Evolutionary conservation across 768 basidiomycete species (phyloP), one percentile per base, ranked within the genome.

Genomic region (Serpula lacrymans): DNA sequence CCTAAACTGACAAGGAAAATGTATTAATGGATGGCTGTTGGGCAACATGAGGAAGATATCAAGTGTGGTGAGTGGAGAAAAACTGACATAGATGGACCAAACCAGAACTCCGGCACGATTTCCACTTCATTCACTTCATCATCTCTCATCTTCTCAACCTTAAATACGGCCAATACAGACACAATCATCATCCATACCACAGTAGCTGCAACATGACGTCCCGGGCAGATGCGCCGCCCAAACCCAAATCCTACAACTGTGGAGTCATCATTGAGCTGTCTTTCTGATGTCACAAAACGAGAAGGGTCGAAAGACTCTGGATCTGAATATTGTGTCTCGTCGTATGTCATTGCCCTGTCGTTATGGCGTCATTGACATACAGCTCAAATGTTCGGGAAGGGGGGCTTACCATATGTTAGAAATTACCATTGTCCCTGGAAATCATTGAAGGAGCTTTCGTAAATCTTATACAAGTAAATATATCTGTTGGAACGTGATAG

Each of bases 401-500:
- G n/a, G n/a, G n/a, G n/a, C 47, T 45, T 42, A 60, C 60, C 60
- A 62, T 13, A 49, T 45, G 29, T 64, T 64, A 14, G 48, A 44
- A 10, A 51, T 42, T 6, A 64, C 39, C 6, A 48, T 52, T n/a
- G 59, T 44, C 11, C 58, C 62, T 59, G n/a, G n/a, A n/a, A n/a
- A n/a, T n/a, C n/a, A n/a, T n/a, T n/a, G n/a, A n/a, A n/a, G n/a
- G n/a, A n/a, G n/a, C n/a, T n/a, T n/a, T n/a, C n/a, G n/a, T n/a
- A n/a, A n/a, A n/a, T n/a, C n/a, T n/a, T n/a, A n/a, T n/a, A n/a
- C n/a, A n/a, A n/a, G n/a, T n/a, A n/a, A n/a, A n/a, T n/a, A n/a
- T n/a, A n/a, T 78, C 78, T 50, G 75, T 74, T 17, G 77, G 76
- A 37, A 80, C 73, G 50, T 64, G 62, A 68, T 69, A 70, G 20